Base-by-base conservation (phyloP, 495 filamentous ascomycete species). In the Lentithecium fluviatile region DNA sequence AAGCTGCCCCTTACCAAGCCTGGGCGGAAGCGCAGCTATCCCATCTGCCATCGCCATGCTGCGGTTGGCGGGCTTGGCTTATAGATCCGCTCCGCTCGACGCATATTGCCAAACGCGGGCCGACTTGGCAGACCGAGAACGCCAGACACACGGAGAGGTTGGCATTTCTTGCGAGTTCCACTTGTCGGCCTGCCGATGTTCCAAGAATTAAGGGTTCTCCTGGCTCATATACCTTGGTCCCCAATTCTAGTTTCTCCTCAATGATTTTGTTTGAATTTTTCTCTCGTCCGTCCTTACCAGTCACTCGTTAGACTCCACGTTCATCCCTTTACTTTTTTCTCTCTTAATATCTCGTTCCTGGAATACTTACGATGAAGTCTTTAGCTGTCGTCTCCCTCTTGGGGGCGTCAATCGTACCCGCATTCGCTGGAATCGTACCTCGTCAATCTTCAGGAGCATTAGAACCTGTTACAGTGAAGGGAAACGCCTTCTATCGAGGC, bases 401-500 rank as follows among this genome's bases (percentile, higher is more conserved):
- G 2, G 62, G 29, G 19, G 50, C 56, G 19, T 49, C 43, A 20
- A 20, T 60, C 12, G 56, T 25, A 17, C 56, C 62, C 12, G 56
- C 62, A 49, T 42, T 65, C 36, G 61, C 48, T 45, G 17, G 21
- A 11, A 52, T 60, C 24, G 19, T 60, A 10, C 49, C 62, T 2
- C 45, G 62, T 34, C 49, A 60, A 50, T 54, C 53, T 3, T 6
- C 38, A 2, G 67, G 65, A 12, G 61, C 46, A 21, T 60, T 78
- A n/a, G 69, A 74, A 19, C 65, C 71, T 15, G 75, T 80, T 13
- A 70, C 64, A 5, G 73, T 78, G n/a, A 73, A 74, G 65, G 78
- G 78, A 46, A 80, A 80, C 70, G 78, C 93, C 42, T 96, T 96
- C 82, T 96, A 90, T 78, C 79, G 87, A 70, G 90, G 88, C 51